Percentiles rank a stretch among this genome's conserved stretches.
Evolutionary conservation across 768 basidiomycete species (phyloP).

Genomic region (Boletus coccyginus): DNA sequence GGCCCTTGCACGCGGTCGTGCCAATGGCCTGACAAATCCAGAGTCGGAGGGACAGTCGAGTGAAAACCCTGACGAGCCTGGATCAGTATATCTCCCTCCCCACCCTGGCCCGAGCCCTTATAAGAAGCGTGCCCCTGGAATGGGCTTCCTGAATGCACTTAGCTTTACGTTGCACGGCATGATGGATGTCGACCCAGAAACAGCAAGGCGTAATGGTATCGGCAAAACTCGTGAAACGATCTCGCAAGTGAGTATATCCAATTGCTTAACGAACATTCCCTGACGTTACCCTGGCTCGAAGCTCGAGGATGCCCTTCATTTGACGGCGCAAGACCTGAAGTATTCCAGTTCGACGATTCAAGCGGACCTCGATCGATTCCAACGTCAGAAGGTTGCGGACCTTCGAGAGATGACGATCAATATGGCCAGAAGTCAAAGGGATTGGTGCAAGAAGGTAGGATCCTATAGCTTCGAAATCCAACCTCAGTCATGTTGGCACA

Average conservation of each 20-base stretch:
- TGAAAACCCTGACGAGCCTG: slow-evolving; percentile 39
- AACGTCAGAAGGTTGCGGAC: slow-evolving; percentile 98
- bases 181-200: slow-evolving; percentile 99
- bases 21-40: slow-evolving; percentile 25
- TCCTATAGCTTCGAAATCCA: slow-evolving; percentile 2
- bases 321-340: slow-evolving; percentile 90
- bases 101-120: slow-evolving; percentile 78
- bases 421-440: slow-evolving; percentile 86
- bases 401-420: slow-evolving; percentile 89
- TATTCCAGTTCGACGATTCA: slow-evolving; percentile 97
- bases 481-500: slow-evolving; percentile 33
- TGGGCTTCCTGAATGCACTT: slow-evolving; percentile 86
- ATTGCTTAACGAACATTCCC: slow-evolving; percentile 8
- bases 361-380: slow-evolving; percentile 96
- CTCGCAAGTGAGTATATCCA: slow-evolving; percentile 65
- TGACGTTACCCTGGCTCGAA: slow-evolving; percentile 35
- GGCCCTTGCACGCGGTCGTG: slow-evolving; percentile 67
- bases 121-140: slow-evolving; percentile 64
- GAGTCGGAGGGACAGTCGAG: slow-evolving; percentile 31
- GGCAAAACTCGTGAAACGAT: slow-evolving; percentile 93
- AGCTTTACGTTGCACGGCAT: slow-evolving; percentile 95
- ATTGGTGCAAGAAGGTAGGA: slow-evolving; percentile 93
- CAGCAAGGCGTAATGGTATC: slow-evolving; percentile 88
- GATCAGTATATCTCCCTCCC: slow-evolving; percentile 60
- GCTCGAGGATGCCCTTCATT: slow-evolving; percentile 94